Evolutionary conservation across 2,329 filamentous ascomycete species (phyloP), one percentile per base, ranked within the genome.

Genomic region (Ophiostoma angusticollis): DNA sequence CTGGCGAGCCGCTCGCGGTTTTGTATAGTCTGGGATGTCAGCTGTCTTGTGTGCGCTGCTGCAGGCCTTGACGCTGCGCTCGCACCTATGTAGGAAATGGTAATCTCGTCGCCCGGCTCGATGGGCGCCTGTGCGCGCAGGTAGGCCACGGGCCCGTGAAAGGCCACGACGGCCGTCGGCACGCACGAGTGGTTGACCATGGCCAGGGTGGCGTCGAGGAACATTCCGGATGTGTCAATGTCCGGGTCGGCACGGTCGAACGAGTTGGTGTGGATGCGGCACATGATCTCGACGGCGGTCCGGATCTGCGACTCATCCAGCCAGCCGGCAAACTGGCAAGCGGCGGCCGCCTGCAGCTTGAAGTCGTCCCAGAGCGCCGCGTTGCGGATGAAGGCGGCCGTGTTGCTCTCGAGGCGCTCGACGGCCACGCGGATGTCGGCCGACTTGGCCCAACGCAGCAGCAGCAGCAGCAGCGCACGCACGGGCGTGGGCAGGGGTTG

Each of bases 161-260:
- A 77, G 31, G 67, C 63, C 13, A 79, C 68, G 34, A 66, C 59
- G 1, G 74, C 71, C 46, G 76, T 78, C 4, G 74, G 74, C 3
- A 67, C 52, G 45, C 75, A 80, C 0, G 72, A 74, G 51, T 80
- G 75, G 45, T 80, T 79, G 17, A 65, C 63, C 65, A 77, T 74
- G 42, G 72, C 68, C 30, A 76, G 57, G 4, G 54, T 62, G 1
- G 69, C 61, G 45, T 76, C 68, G 27, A 78, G 56, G 44, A 72
- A 78, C 22, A 75, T 58, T 18, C 72, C 73, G 1, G 65, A 60
- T 39, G 68, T 60, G 1, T 62, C 67, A 7, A 68, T 53, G 47
- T 78, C 71, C 2, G 57, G 53, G 37, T 77, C 71, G 19, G 61
- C 60, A 37, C 70, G 60, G 49, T 72, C 70, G 51, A 79, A 79